A percentile compares a stretch with the other conserved stretches of the same genome.
These are phyloP conservation scores for Blastobotrys petasosporus DNA, from an alignment of 1,139 yeast species.

Conservation along the genomic window DNA sequence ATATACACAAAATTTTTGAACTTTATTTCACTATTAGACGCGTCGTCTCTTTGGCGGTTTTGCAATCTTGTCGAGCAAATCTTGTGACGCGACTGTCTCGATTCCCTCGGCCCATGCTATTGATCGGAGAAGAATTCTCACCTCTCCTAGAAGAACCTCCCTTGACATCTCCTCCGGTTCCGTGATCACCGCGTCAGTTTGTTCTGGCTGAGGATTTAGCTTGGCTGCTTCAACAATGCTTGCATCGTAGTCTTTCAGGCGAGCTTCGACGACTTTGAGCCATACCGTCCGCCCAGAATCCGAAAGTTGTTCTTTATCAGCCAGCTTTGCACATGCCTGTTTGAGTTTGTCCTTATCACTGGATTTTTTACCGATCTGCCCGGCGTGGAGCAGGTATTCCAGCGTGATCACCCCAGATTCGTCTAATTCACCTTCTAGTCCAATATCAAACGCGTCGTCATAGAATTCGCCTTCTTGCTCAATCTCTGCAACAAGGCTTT, in stretches of 20 bases:
- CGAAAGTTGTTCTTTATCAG: slow-evolving; percentile 19
- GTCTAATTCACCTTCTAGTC: slow-evolving; percentile 24
- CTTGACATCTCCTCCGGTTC: slow-evolving; percentile 23
- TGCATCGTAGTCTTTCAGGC: slow-evolving; percentile 21
- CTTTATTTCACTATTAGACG: too few relatives aligned
- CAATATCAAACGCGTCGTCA: slow-evolving; percentile 33
- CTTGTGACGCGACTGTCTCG: slow-evolving; percentile 6
- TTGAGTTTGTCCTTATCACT: slow-evolving; percentile 16
- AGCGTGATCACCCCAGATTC: slow-evolving; percentile 17
- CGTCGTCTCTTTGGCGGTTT: slow-evolving; percentile 5
- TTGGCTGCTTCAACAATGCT: slow-evolving; percentile 14
- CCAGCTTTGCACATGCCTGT: slow-evolving; percentile 18
- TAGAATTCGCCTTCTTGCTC: slow-evolving; percentile 24
- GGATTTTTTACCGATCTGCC: slow-evolving; percentile 2
- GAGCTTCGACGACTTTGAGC: slow-evolving; percentile 15
- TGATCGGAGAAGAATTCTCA: slow-evolving; percentile 21
- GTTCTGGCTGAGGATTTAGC: slow-evolving; percentile 9
- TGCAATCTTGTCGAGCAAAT: slow-evolving; percentile 11
- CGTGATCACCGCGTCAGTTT: slow-evolving; percentile 16
- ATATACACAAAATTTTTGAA: too few relatives aligned
- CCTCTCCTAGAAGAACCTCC: slow-evolving; percentile 26
- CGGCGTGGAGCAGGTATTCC: slow-evolving; percentile 8
- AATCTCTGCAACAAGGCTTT: slow-evolving; percentile 17
- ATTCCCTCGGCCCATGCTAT: slow-evolving; percentile 18
- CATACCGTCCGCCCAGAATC: slow-evolving; percentile 19